Percentiles rank a stretch among this genome's conserved stretches.
Evolutionary conservation across 805 yeast species (phyloP).

Genomic region (Suhomyces faveliae): DNA sequence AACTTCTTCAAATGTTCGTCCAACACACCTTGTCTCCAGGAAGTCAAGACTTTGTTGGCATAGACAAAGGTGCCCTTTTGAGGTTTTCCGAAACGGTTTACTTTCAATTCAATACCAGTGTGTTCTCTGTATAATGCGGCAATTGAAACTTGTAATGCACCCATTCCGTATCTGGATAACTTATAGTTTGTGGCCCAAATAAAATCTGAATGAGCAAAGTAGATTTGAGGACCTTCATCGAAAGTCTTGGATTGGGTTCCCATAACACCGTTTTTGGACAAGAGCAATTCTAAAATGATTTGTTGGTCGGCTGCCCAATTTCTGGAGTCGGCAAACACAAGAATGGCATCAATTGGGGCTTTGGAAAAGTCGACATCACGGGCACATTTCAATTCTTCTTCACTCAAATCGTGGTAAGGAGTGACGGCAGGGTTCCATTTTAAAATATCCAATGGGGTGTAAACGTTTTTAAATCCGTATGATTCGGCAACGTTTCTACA

Average conservation of each 20-base stretch:
- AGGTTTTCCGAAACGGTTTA: slow-evolving; percentile 86
- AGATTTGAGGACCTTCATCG: slow-evolving; percentile 78
- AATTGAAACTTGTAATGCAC: slow-evolving; percentile 85
- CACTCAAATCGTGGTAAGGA: slow-evolving; percentile 77
- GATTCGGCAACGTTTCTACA: slow-evolving; percentile 80
- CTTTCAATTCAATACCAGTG: slow-evolving; percentile 77
- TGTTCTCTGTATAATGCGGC: slow-evolving; percentile 83
- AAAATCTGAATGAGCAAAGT: slow-evolving; percentile 89
- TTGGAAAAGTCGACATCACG: slow-evolving; percentile 63
- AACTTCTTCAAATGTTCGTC: slow-evolving; percentile 67
- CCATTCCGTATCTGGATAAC: slow-evolving; percentile 87
- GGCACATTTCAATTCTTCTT: slow-evolving; percentile 60
- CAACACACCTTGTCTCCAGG: slow-evolving; percentile 77
- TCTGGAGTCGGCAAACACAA: slow-evolving; percentile 89
- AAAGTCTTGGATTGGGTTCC: slow-evolving; percentile 72
- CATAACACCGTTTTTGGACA: slow-evolving; percentile 78
- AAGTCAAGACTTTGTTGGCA: slow-evolving; percentile 72
- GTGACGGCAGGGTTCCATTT: slow-evolving; percentile 85
- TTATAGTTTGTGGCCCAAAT: slow-evolving; percentile 91
- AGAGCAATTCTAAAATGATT: slow-evolving; percentile 75
- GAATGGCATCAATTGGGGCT: slow-evolving; percentile 70
- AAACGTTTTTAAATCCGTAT: slow-evolving; percentile 82
- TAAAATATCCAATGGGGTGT: slow-evolving; percentile 77
- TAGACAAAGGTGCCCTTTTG: slow-evolving; percentile 82
- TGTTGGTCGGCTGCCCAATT: slow-evolving; percentile 95